phyloP scores from a whole-genome alignment of 1,284 basidiomycete genomes.

The Microbotryomycetes sp. region DNA sequence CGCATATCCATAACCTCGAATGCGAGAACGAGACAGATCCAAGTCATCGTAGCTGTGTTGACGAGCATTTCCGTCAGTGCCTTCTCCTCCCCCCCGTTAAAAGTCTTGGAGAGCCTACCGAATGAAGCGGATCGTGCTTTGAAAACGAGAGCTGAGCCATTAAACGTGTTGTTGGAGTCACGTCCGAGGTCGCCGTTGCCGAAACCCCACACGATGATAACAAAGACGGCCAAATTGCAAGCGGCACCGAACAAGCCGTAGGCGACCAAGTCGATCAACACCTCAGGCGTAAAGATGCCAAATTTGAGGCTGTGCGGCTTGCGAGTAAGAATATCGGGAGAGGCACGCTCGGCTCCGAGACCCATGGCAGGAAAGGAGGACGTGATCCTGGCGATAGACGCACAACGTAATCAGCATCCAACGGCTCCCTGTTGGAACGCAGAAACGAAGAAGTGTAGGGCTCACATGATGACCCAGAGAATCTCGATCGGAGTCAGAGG shows the following conservation, averaged over 20 bases:
- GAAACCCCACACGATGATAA: slow-evolving; percentile 50
- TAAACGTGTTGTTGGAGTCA: slow-evolving; percentile 38
- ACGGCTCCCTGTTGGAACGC: neutral
- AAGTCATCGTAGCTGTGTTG: slow-evolving; percentile 27
- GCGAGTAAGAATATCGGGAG: slow-evolving; percentile 17
- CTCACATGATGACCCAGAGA: slow-evolving; percentile 49
- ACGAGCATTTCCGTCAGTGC: slow-evolving; percentile 1
- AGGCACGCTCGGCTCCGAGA: slow-evolving; percentile 32
- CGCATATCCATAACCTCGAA: slow-evolving; percentile 41
- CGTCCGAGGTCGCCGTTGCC: slow-evolving; percentile 14
- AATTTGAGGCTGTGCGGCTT: slow-evolving; percentile 32
- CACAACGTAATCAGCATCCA: slow-evolving; percentile 15
- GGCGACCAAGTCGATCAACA: slow-evolving; percentile 52
- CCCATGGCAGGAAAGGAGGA: slow-evolving; percentile 43
- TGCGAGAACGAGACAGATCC: slow-evolving; percentile 41
- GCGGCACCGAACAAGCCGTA: slow-evolving; percentile 60
- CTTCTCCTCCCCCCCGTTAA: too few relatives aligned
- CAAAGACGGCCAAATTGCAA: slow-evolving; percentile 44
- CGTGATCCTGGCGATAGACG: slow-evolving; percentile 30
- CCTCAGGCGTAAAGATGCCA: slow-evolving; percentile 40
- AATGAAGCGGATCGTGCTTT: slow-evolving; percentile 41
- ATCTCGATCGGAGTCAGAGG: slow-evolving; percentile 60
- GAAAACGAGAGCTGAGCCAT: slow-evolving; percentile 39
- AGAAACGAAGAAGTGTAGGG: neutral
- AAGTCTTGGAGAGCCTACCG: slow-evolving; percentile 15